Conservation (phyloP, 2,329 filamentous ascomycete genomes). For the Fusarium tjaetaba region DNA sequence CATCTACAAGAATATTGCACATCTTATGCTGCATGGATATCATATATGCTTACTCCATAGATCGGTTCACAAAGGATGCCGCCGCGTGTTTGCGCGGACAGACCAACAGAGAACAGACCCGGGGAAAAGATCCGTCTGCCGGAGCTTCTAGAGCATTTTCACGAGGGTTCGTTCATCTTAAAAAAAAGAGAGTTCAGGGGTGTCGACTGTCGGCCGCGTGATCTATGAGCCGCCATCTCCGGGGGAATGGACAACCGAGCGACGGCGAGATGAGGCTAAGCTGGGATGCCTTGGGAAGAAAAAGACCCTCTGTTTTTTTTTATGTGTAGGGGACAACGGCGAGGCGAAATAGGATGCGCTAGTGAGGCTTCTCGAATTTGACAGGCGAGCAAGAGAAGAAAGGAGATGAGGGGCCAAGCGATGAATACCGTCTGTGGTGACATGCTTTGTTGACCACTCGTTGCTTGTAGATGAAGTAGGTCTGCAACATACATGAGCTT, state of each 20-base stretch:
- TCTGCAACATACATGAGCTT: slow-evolving; percentile 15
- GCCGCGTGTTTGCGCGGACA: not conserved
- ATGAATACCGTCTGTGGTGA: not conserved
- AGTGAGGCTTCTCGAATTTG: slow-evolving; percentile 30
- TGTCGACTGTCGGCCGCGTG: slow-evolving; percentile 33
- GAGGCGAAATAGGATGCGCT: slow-evolving; percentile 22
- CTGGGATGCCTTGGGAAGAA: slow-evolving; percentile 18
- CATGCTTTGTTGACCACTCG: slow-evolving; percentile 11
- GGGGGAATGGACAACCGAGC: slow-evolving; percentile 26
- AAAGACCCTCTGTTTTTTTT: not conserved
- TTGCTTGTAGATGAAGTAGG: not conserved
- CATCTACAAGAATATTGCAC: not conserved
- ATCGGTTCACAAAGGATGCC: slow-evolving; percentile 14
- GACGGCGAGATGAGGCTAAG: slow-evolving; percentile 38
- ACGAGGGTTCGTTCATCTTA: slow-evolving; percentile 33
- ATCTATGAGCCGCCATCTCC: slow-evolving; percentile 44
- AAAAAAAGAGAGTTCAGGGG: slow-evolving; percentile 29
- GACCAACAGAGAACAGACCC: not conserved
- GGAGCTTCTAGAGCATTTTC: slow-evolving; percentile 36
- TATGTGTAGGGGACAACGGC: slow-evolving; percentile 9
- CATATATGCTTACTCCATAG: not conserved
- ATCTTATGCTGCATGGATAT: slow-evolving; percentile 16
- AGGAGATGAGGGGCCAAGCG: slow-evolving; percentile 17
- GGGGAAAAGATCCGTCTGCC: slow-evolving; percentile 32
- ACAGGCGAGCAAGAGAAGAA: slow-evolving; percentile 4